Evolutionary conservation across 805 yeast genomes (phyloP).

Genomic region (Groenewaldozyma tartarivorans): DNA sequence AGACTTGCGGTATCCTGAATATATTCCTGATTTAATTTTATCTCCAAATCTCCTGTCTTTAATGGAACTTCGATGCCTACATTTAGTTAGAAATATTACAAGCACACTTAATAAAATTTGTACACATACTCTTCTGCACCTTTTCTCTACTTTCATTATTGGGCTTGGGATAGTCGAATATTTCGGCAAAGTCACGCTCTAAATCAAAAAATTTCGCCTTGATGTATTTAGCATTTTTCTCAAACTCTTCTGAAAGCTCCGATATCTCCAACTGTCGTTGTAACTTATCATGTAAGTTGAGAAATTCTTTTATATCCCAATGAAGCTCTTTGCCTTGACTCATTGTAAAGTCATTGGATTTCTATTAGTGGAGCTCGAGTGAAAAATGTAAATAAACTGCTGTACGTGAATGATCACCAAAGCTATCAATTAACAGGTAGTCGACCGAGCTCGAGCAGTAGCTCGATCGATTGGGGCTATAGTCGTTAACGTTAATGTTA

Average conservation of each 20-base stretch:
- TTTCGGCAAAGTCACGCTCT: slow-evolving; percentile 26
- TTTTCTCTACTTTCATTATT: slow-evolving; percentile 26
- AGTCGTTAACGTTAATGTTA: too few species aligned
- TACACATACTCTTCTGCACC: slow-evolving; percentile 22
- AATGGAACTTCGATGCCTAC: slow-evolving; percentile 29
- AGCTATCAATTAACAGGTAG: too few species aligned
- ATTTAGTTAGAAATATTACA: neutral
- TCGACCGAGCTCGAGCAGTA: too few species aligned
- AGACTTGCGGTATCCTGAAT: slow-evolving; percentile 47
- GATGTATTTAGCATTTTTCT: neutral
- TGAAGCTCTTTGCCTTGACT: slow-evolving; percentile 13
- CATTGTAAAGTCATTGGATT: neutral
- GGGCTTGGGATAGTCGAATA: slow-evolving; percentile 30
- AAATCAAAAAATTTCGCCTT: slow-evolving; percentile 14
- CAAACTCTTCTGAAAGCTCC: slow-evolving; percentile 1
- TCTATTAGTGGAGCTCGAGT: too few species aligned
- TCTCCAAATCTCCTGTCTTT: slow-evolving; percentile 28
- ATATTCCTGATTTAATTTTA: slow-evolving; percentile 56
- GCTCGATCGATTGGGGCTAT: too few species aligned
- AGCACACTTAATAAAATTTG: neutral
- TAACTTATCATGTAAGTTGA: slow-evolving; percentile 18
- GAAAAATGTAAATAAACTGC: too few species aligned
- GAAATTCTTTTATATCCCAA: slow-evolving; percentile 26
- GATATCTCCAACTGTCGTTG: slow-evolving; percentile 2
- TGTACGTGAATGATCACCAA: neutral